Evolutionary conservation across 495 filamentous ascomycete species (phyloP).

Genomic region (Chlorociboria aeruginascens): DNA sequence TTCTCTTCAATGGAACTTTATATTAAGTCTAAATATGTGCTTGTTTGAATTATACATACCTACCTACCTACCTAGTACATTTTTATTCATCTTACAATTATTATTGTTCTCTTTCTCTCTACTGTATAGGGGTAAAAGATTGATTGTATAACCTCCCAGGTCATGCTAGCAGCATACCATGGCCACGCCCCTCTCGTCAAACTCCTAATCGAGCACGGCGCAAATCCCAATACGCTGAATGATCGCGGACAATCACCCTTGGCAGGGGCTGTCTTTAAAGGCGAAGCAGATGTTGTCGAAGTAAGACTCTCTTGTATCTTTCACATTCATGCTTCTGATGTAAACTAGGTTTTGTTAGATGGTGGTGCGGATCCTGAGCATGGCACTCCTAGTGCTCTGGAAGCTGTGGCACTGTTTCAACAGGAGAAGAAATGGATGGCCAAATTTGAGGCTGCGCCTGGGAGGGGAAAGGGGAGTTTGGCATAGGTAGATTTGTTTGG

Average conservation of each 20-base stretch:
- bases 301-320: slow-evolving; percentile 13
- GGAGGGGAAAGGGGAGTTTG: slow-evolving; percentile 25
- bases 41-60: too few species aligned
- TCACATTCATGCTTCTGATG: neutral
- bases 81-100: too few species aligned
- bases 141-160: slow-evolving; percentile 18
- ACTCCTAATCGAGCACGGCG: slow-evolving; percentile 35
- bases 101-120: too few species aligned
- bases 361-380: slow-evolving; percentile 38
- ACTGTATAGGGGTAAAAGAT: neutral
- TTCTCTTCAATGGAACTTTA: neutral
- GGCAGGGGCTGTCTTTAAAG: slow-evolving; percentile 45
- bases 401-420: slow-evolving; percentile 37
- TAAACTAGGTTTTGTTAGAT: slow-evolving; percentile 27
- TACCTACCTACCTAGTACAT: too few species aligned
- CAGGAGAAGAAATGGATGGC: slow-evolving; percentile 35
- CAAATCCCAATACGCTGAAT: slow-evolving; percentile 40
- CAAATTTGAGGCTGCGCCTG: slow-evolving; percentile 33
- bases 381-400: slow-evolving; percentile 33
- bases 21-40: too few species aligned
- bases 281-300: slow-evolving; percentile 35
- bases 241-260: slow-evolving; percentile 41
- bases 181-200: slow-evolving; percentile 38
- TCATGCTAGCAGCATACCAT: slow-evolving; percentile 47
- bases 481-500: neutral